A percentile compares a stretch with the other conserved stretches of the same genome.
These are phyloP conservation scores for Aureobasidium mangrovei DNA, from an alignment of 2,329 filamentous ascomycete genomes.

Conservation along the genomic window DNA sequence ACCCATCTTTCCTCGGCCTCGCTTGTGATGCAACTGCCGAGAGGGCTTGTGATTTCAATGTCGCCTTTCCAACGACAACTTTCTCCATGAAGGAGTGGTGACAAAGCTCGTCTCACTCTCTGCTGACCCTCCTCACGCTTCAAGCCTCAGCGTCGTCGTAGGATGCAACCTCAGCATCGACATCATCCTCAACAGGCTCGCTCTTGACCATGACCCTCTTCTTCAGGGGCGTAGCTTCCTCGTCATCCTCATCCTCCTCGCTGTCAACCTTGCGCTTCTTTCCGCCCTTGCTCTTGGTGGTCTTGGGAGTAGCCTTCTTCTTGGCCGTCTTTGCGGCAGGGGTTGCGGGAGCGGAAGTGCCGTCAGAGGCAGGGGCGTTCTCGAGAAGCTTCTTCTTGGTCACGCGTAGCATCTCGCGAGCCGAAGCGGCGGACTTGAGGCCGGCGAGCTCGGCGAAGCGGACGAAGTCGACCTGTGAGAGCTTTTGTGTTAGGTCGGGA, in stretches of 20 bases:
- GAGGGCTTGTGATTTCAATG: too few species aligned
- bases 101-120: too few species aligned
- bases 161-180: background rate
- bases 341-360: background rate
- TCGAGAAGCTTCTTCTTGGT: constrained; percentile 26
- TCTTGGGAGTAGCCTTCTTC: constrained; percentile 2
- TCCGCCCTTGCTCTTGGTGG: background rate
- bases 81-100: too few species aligned
- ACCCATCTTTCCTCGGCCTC: too few species aligned
- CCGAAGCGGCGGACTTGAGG: constrained; percentile 21
- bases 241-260: background rate
- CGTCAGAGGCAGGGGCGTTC: background rate
- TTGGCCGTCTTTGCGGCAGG: background rate
- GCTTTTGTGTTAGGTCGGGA: background rate
- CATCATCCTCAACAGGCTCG: background rate
- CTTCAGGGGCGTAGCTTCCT: background rate
- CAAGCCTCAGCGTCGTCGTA: background rate
- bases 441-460: constrained; percentile 24
- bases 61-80: too few species aligned
- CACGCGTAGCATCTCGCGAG: constrained; percentile 27
- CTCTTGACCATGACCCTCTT: constrained; percentile 1
- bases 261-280: constrained; percentile 12
- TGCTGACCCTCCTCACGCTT: background rate
- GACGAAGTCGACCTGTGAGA: constrained; percentile 26
- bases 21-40: too few species aligned